These are phyloP conservation scores for Bryoerythrophyllum caledonicum DNA, from an alignment of 225 moss, liverwort and hornwort genomes.

Conservation along the genomic window DNA sequence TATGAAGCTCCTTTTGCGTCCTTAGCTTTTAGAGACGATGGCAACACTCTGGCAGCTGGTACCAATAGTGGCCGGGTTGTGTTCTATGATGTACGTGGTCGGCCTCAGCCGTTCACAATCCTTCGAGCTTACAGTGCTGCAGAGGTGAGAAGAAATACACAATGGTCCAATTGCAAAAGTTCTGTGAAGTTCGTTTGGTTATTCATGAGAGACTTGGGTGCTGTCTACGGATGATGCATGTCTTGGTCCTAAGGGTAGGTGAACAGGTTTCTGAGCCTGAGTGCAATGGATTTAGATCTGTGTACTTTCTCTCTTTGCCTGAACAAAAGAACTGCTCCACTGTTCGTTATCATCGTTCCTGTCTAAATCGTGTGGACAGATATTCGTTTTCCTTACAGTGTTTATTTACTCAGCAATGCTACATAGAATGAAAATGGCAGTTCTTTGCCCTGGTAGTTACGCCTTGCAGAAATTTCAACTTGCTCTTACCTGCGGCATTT, in stretches of 20 bases:
- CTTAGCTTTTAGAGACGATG: constrained; percentile 93
- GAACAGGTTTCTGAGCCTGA: not conserved
- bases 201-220: constrained; percentile 2
- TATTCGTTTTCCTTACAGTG: not conserved
- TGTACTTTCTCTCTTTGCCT: not conserved
- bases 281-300: not conserved
- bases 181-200: not conserved
- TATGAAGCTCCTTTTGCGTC: constrained; percentile 98
- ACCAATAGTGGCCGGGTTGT: constrained; percentile 99
- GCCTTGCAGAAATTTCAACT: not conserved
- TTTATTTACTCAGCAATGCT: not conserved
- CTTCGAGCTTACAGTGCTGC: constrained; percentile 88
- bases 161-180: constrained; percentile 3
- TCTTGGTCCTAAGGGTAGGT: not conserved
- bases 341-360: not conserved
- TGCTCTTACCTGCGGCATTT: constrained; percentile 6
- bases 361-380: not conserved
- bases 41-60: constrained; percentile 89
- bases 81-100: constrained; percentile 95
- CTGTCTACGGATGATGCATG: constrained; percentile 4
- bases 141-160: constrained; percentile 55
- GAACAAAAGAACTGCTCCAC: not conserved
- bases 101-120: constrained; percentile 97
- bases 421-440: not conserved
- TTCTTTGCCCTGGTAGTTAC: constrained; percentile 7